These are phyloP conservation scores for Acacia acuminata DNA, from an alignment of 306 rosid genomes.

Conservation along the genomic window DNA sequence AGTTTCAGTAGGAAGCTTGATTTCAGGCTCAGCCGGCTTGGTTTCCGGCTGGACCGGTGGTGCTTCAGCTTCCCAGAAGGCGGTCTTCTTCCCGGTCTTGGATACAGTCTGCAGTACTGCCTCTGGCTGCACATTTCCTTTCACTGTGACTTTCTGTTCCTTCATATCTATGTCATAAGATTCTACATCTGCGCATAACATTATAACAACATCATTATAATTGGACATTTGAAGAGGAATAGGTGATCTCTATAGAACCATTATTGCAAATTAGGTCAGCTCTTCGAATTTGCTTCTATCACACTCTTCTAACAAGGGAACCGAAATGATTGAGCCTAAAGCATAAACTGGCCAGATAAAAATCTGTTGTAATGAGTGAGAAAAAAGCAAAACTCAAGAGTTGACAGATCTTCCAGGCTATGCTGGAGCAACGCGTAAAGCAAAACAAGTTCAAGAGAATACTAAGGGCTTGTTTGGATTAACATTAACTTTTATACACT, in stretches of 20 bases:
- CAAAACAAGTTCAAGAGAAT: conserved; percentile 7
- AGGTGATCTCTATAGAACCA: background rate
- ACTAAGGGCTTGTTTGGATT: background rate
- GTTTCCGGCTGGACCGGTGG: conserved; percentile 27
- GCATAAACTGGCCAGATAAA: background rate
- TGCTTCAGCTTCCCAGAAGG: conserved; percentile 74
- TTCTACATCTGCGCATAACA: conserved; percentile 78
- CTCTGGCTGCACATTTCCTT: conserved; percentile 69
- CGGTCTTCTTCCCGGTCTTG: conserved; percentile 92
- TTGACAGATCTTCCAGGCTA: background rate
- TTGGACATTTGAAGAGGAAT: background rate
- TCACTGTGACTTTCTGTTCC: conserved; percentile 94
- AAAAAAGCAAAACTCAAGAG: background rate
- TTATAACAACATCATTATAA: conserved; percentile 3
- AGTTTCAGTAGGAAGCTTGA: conserved; percentile 52
- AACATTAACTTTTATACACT: too few species aligned
- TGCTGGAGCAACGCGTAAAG: background rate
- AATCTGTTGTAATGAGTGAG: background rate
- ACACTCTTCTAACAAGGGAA: background rate
- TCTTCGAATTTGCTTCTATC: background rate
- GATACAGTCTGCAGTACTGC: conserved; percentile 82
- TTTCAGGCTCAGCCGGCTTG: conserved; percentile 45
- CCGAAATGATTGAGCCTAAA: background rate
- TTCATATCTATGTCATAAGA: conserved; percentile 83
- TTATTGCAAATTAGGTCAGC: background rate